These are phyloP conservation scores for Triangularia verruculosa DNA, from an alignment of 2,329 filamentous ascomycete genomes.

Conservation along the genomic window DNA sequence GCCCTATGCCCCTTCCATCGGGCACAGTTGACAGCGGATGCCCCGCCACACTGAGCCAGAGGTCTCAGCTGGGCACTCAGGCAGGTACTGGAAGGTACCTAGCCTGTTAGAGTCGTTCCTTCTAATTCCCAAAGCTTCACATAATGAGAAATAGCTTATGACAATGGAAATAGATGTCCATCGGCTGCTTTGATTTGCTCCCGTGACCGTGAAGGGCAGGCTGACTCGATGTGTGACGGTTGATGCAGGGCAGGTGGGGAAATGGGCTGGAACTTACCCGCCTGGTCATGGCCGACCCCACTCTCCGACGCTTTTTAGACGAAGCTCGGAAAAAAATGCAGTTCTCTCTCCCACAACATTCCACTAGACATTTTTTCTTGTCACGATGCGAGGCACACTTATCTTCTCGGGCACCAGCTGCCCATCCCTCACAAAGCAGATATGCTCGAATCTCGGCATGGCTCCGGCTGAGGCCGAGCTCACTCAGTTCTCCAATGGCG, in stretches of 20 bases:
- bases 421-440: constrained; percentile 61
- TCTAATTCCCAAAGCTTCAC: no score
- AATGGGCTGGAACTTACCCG: neutral
- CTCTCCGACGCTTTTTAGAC: constrained; percentile 9
- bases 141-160: no score
- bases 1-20: no score
- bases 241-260: neutral
- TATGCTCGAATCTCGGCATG: constrained; percentile 68
- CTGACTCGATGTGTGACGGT: neutral
- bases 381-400: constrained; percentile 61
- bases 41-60: no score
- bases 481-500: constrained; percentile 69
- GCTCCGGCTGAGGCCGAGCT: constrained; percentile 61
- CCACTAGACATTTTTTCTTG: constrained; percentile 26
- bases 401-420: constrained; percentile 68
- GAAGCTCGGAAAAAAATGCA: constrained; percentile 14
- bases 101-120: no score
- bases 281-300: neutral
- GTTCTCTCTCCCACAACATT: constrained; percentile 9
- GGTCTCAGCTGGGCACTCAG: no score
- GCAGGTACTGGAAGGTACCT: no score
- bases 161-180: neutral
- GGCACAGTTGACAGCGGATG: no score
- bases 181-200: neutral
- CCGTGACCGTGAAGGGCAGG: neutral